Evolutionary conservation across 192 early-diverging fungal genomes (phyloP).

Genomic region (Cladochytrium replicatum): DNA sequence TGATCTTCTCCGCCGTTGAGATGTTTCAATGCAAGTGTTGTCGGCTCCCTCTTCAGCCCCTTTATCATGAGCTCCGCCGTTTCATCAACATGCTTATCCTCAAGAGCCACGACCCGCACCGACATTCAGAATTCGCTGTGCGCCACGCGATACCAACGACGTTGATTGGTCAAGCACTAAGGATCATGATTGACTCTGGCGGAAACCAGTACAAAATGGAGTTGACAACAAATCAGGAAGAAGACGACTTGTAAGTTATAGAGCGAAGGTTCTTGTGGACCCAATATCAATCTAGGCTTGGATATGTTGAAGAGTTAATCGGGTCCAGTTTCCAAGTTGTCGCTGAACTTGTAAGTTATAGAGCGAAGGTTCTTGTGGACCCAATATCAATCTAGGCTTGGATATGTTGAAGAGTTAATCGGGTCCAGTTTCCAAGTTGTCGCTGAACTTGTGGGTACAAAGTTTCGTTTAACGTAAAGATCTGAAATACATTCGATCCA

Average conservation of each 20-base stretch:
- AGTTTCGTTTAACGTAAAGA: constrained; percentile 37
- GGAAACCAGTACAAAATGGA: constrained; percentile 46
- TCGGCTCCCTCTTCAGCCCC: too few species aligned
- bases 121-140: too few species aligned
- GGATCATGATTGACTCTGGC: constrained; percentile 37
- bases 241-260: constrained; percentile 31
- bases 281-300: neutral
- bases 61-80: too few species aligned
- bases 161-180: constrained; percentile 13
- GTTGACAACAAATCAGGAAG: constrained; percentile 23
- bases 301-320: constrained; percentile 32
- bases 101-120: too few species aligned
- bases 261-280: neutral
- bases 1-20: too few species aligned
- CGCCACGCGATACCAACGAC: constrained; percentile 23
- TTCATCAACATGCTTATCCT: too few species aligned
- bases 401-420: constrained; percentile 47
- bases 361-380: constrained; percentile 34
- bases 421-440: constrained; percentile 41
- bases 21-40: too few species aligned
- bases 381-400: constrained; percentile 27
- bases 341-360: too few species aligned
- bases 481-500: too few species aligned
- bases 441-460: constrained; percentile 43
- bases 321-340: too few species aligned